Percentiles rank a stretch among this genome's conserved stretches.
Evolutionary conservation across 371 early-diverging fungal species (phyloP).

Genomic region (Gilbertella persicaria): DNA sequence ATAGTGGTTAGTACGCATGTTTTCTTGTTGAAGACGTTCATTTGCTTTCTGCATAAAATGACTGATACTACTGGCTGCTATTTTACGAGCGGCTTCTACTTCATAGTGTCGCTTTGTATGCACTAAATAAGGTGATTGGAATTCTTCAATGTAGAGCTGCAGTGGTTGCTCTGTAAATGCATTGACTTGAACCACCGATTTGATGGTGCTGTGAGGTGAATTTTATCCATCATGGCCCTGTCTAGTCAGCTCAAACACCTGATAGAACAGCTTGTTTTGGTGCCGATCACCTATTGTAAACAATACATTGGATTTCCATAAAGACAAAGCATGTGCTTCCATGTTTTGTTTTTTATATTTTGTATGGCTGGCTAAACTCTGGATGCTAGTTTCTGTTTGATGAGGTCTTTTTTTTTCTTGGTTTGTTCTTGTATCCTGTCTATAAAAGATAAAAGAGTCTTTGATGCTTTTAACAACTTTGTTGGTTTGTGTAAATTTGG

Average conservation of each 20-base stretch:
- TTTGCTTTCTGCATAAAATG: constrained; percentile 68
- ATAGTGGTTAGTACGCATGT: constrained; percentile 53
- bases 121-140: constrained; percentile 74
- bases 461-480: no score
- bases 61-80: constrained; percentile 63
- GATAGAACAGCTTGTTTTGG: constrained; percentile 69
- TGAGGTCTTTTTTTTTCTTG: no score
- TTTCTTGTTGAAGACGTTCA: constrained; percentile 62
- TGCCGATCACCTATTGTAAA: constrained; percentile 59
- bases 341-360: constrained; percentile 67
- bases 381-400: no score
- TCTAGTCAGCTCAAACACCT: constrained; percentile 70
- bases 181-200: constrained; percentile 63
- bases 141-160: constrained; percentile 77
- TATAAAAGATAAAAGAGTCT: no score
- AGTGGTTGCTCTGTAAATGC: constrained; percentile 69
- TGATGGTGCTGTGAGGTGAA: constrained; percentile 58
- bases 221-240: constrained; percentile 71
- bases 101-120: constrained; percentile 74
- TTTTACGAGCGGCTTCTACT: constrained; percentile 64
- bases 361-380: constrained; percentile 14
- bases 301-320: constrained; percentile 77
- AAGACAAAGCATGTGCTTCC: constrained; percentile 69
- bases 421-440: no score
- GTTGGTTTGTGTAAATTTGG: no score